Evolutionary conservation across 108 stramenopile genomes (phyloP).

Genomic region (Pseudonitzschia delicatissima): DNA sequence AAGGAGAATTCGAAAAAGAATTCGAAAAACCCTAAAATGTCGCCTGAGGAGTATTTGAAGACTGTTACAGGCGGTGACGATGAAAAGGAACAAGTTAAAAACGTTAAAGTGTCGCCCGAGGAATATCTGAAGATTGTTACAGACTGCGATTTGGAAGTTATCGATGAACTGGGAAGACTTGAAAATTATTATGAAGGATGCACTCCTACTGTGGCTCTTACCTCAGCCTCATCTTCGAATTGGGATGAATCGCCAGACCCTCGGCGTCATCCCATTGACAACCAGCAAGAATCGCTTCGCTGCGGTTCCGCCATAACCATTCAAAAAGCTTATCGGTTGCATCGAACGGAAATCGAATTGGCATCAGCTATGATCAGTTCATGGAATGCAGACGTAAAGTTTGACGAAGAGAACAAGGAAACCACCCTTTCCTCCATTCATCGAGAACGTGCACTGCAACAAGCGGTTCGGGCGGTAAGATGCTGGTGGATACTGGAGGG

Average conservation of each 20-base stretch:
- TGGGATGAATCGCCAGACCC: not conserved
- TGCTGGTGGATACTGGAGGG: conserved; percentile 15
- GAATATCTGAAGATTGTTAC: not conserved
- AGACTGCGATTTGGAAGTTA: not conserved
- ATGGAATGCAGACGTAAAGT: conserved; percentile 7
- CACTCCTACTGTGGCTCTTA: conserved; percentile 4
- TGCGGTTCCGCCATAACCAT: not conserved
- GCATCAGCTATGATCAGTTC: conserved; percentile 7
- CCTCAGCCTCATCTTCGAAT: conserved; percentile 1
- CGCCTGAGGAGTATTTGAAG: not conserved
- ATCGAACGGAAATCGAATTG: conserved; percentile 10
- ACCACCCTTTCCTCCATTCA: not conserved
- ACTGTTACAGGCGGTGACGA: not conserved
- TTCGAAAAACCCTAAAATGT: not conserved
- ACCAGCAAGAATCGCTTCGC: not conserved
- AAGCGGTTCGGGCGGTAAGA: not conserved
- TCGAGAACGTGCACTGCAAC: not conserved
- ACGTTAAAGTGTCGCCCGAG: not conserved
- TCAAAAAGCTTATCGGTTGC: conserved; percentile 14
- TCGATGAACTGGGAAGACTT: conserved; percentile 1
- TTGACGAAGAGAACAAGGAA: not conserved
- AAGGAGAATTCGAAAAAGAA: not conserved
- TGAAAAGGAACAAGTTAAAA: not conserved
- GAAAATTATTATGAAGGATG: not conserved
- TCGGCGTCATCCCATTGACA: not conserved